Conservation (phyloP, 345 rosid species). For the Citrus trifoliata region DNA sequence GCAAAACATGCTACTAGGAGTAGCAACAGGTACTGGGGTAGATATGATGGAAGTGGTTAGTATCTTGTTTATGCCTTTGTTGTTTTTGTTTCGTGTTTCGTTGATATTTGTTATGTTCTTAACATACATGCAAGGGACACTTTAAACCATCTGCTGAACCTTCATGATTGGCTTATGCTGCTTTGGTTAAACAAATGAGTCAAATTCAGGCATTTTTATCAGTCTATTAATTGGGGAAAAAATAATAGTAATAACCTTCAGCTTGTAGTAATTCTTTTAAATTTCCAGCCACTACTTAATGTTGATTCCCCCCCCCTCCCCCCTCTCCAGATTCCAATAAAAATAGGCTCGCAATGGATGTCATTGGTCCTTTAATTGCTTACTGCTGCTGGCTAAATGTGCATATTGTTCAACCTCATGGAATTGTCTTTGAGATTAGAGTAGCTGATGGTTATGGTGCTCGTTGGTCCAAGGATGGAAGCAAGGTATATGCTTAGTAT, state of each 20-base stretch:
- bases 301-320: neutral
- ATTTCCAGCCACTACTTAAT: neutral
- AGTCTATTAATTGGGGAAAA: neutral
- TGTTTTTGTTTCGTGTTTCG: neutral
- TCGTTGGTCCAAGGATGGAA: constrained; percentile 72
- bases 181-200: neutral
- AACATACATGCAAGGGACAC: neutral
- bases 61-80: neutral
- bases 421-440: constrained; percentile 68
- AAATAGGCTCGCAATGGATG: constrained; percentile 51
- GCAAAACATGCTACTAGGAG: constrained; percentile 70
- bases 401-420: constrained; percentile 62
- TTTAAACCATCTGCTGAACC: neutral
- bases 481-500: constrained; percentile 41
- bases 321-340: constrained; percentile 49
- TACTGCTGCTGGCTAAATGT: constrained; percentile 65
- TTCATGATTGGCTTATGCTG: neutral
- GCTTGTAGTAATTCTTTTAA: neutral
- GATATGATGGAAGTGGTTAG: constrained; percentile 61
- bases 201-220: neutral
- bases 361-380: constrained; percentile 34
- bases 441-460: constrained; percentile 66
- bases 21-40: constrained; percentile 57
- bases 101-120: neutral
- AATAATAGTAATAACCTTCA: no score